Conservation (phyloP, 1,284 basidiomycete genomes). For the Sanghuangporus sanghuang region DNA sequence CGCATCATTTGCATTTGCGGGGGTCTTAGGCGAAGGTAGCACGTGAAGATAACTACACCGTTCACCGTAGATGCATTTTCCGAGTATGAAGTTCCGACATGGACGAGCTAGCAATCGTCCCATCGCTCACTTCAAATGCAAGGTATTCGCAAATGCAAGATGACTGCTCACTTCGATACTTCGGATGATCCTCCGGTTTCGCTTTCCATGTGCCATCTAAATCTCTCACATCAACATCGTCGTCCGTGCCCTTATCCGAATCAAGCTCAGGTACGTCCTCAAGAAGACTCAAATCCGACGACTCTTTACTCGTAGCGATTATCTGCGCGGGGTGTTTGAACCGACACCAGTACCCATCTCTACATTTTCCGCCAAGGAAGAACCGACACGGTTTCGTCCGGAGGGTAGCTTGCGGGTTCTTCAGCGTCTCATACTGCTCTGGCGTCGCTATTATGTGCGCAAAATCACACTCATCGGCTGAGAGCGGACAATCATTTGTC, state of each 20-base stretch:
- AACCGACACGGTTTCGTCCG: conserved; percentile 20
- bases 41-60: conserved; percentile 26
- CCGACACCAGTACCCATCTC: conserved; percentile 21
- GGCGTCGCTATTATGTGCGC: conserved; percentile 20
- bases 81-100: conserved; percentile 27
- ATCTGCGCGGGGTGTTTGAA: conserved; percentile 19
- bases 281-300: neutral
- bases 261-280: neutral
- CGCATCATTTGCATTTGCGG: conserved; percentile 1
- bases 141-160: conserved; percentile 2
- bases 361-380: conserved; percentile 19
- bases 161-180: conserved; percentile 20
- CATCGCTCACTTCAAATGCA: conserved; percentile 3
- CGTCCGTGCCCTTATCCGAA: conserved; percentile 4
- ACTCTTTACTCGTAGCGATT: conserved; percentile 4
- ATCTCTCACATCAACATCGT: conserved; percentile 20
- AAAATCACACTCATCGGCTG: conserved; percentile 23
- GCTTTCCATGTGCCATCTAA: conserved; percentile 18
- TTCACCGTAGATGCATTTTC: conserved; percentile 25
- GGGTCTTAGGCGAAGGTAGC: neutral
- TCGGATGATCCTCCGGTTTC: conserved; percentile 20
- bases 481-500: conserved; percentile 21
- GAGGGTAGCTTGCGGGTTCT: conserved; percentile 17
- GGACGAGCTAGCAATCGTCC: conserved; percentile 22
- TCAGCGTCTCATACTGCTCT: conserved; percentile 1